phyloP scores from a whole-genome alignment of 2,329 filamentous ascomycete species.

The Colletotrichum falcatum region DNA sequence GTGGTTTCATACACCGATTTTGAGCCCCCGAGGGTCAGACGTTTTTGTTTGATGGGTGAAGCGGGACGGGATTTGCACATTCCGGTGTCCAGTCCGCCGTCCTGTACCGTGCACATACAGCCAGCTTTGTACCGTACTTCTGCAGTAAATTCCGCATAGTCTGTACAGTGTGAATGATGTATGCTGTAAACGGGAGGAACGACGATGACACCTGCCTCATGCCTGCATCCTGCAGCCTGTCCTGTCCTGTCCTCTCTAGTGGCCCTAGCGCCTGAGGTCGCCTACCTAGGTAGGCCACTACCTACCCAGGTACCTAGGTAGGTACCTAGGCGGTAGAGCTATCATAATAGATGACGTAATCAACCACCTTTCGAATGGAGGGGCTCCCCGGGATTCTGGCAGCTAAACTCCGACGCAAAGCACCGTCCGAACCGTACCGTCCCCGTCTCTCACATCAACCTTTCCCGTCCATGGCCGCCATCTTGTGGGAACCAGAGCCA shows the following conservation, averaged over 20 bases:
- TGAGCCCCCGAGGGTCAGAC: neutral
- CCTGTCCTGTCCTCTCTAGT: neutral
- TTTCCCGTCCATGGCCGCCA: constrained; percentile 26
- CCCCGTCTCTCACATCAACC: neutral
- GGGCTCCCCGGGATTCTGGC: constrained; percentile 20
- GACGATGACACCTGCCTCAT: neutral
- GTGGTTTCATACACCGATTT: neutral
- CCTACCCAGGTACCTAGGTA: no score
- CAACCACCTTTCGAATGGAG: constrained; percentile 7
- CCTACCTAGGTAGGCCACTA: neutral
- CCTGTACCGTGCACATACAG: no score
- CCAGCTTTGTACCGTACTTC: neutral
- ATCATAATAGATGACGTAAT: constrained; percentile 36
- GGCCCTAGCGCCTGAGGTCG: neutral
- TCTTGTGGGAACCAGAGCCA: constrained; percentile 33
- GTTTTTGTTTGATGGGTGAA: constrained; percentile 11
- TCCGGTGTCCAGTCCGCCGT: neutral
- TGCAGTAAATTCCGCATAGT: accelerated
- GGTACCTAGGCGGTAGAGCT: neutral
- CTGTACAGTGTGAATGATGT: neutral
- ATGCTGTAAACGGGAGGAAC: neutral
- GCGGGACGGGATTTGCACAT: constrained; percentile 6
- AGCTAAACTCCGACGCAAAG: constrained; percentile 39
- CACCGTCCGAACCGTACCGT: constrained; percentile 14
- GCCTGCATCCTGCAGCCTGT: neutral